A percentile compares a stretch with the other conserved stretches of the same genome.
phyloP scores from a whole-genome alignment of 495 filamentous ascomycete genomes.

The Parachaetomium inaequale region DNA sequence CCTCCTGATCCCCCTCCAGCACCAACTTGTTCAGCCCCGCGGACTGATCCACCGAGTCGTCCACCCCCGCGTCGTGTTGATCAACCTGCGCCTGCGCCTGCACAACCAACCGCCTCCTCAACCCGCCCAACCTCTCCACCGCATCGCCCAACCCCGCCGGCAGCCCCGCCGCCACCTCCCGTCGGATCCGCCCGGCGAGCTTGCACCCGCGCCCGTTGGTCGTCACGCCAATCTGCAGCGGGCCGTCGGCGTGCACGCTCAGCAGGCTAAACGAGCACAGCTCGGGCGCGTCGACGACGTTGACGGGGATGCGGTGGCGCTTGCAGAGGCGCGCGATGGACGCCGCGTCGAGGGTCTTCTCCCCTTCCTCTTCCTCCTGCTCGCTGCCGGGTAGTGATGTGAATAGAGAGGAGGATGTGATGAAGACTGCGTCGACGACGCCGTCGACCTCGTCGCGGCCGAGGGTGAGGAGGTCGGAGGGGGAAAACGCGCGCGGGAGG shows the following conservation, averaged over 20 bases:
- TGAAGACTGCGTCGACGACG: constrained; percentile 89
- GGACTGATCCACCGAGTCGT: constrained; percentile 80
- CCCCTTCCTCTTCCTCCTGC: not conserved
- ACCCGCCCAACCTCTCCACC: constrained; percentile 71
- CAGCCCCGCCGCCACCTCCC: constrained; percentile 78
- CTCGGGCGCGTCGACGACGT: constrained; percentile 81
- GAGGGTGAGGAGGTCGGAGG: constrained; percentile 70
- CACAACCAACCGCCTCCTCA: constrained; percentile 51
- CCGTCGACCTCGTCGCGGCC: constrained; percentile 74
- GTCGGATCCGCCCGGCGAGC: constrained; percentile 80
- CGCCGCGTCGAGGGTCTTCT: not conserved
- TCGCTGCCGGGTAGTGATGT: not conserved
- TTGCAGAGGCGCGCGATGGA: constrained; percentile 69
- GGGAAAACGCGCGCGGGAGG: constrained; percentile 63
- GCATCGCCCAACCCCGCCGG: constrained; percentile 80
- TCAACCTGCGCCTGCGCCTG: constrained; percentile 70
- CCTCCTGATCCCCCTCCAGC: constrained; percentile 65
- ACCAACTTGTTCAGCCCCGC: constrained; percentile 82
- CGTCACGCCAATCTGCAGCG: constrained; percentile 91
- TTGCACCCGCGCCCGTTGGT: constrained; percentile 96
- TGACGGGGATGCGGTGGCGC: constrained; percentile 81
- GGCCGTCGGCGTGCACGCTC: constrained; percentile 82
- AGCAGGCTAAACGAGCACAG: constrained; percentile 91
- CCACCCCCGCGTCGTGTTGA: constrained; percentile 36
- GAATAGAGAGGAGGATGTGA: constrained; percentile 45